Base-by-base conservation (phyloP, 202 grass and related monocot genomes). In the Musa balbisiana region DNA sequence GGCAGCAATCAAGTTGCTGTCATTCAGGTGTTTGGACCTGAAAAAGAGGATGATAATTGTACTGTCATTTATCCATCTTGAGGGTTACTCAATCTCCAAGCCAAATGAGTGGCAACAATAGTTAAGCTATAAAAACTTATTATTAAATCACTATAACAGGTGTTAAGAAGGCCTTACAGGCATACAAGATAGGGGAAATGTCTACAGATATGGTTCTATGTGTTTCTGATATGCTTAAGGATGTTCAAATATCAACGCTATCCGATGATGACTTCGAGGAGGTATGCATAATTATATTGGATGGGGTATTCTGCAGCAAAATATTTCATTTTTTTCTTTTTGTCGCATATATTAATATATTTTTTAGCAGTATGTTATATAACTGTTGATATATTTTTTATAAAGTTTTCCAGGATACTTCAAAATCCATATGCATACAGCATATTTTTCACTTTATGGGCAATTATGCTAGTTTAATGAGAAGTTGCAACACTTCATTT, bases 181-280 rank as follows among this genome's bases (percentile, higher is more conserved):
- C 78, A 58, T 97, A 97, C 75, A 90, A 83, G 80, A 73, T 91
- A 81, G 89, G 87, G 12, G 85, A 78, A 43, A 79, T 55, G 53
- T 55, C 0, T 76, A 93, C 90, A 74, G 49, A 97, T 67, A 65
- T 87, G 80, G 25, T 97, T 67, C 82, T 97, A 67, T 58, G 84
- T 75, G 81, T 97, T 85, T 78, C 86, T 53, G 80, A 82, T 73
- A 51, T 84, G 68, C 80, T 24, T 12, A 86, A 76, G 52, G 93
- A 91, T 74, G 73, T 93, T 62, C 74, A 84, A 49, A 86, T 97
- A 64, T 79, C 81, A 1, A 69, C 33, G 78, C 52, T 97, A 53
- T 83, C 88, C 20, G 86, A 93, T 24, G 86, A 91, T 55, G 81
- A 93, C 69, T 80, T 97, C 81, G 71, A 82, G 11, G 90, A 91